These are phyloP conservation scores for Vaccinium myrtillus DNA, from an alignment of 148 eudicot genomes.

Conservation along the genomic window DNA sequence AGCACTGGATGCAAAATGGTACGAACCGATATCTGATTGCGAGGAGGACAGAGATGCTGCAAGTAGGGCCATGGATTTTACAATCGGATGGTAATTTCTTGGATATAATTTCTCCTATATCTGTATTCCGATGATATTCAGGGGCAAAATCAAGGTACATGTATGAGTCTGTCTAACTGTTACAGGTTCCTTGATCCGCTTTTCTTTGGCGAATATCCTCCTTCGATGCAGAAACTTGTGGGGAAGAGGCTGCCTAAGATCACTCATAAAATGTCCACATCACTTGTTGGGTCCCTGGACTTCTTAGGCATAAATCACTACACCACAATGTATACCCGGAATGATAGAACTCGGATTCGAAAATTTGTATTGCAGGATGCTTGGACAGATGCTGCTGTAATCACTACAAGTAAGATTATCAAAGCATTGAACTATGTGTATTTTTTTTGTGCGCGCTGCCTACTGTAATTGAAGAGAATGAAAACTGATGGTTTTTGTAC, in stretches of 20 bases:
- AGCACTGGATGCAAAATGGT: slow-evolving; percentile 87
- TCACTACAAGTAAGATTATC: slow-evolving; percentile 65
- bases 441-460: neutral
- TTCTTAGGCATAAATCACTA: slow-evolving; percentile 91
- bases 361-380: slow-evolving; percentile 78
- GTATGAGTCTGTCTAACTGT: neutral
- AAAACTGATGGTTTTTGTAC: slow-evolving; percentile 9
- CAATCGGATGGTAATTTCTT: slow-evolving; percentile 74
- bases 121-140: neutral
- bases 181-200: slow-evolving; percentile 97
- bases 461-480: neutral
- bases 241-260: slow-evolving; percentile 71
- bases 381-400: slow-evolving; percentile 61
- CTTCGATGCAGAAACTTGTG: slow-evolving; percentile 72
- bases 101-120: neutral
- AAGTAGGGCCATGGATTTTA: slow-evolving; percentile 76
- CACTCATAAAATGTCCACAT: slow-evolving; percentile 39
- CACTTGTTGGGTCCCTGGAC: slow-evolving; percentile 59
- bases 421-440: neutral
- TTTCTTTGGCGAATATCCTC: slow-evolving; percentile 74
- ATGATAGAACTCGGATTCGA: slow-evolving; percentile 62
- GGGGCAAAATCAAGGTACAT: neutral
- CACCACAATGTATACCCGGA: slow-evolving; percentile 80
- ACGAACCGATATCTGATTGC: slow-evolving; percentile 62
- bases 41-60: slow-evolving; percentile 83